These are phyloP conservation scores for Xerocomus brunneocitrinus DNA, from an alignment of 768 basidiomycete genomes.

Conservation along the genomic window DNA sequence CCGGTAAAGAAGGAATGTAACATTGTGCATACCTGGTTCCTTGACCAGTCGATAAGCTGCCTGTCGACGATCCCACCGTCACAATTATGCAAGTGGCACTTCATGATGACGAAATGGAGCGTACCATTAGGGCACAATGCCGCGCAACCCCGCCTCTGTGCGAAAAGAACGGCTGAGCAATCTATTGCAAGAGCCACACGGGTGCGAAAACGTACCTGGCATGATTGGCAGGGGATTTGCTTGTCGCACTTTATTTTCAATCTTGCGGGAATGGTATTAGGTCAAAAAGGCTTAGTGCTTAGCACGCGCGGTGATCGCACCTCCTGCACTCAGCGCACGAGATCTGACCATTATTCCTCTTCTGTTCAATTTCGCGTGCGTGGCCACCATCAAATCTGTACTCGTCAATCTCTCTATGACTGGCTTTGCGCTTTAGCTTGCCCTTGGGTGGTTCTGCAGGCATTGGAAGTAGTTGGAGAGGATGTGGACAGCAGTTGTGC, in stretches of 20 bases:
- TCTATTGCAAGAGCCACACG: not conserved
- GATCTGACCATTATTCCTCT: constrained; percentile 70
- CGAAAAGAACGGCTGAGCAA: not conserved
- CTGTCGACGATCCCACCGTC: constrained; percentile 28
- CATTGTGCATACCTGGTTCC: constrained; percentile 53
- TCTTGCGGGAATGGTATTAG: constrained; percentile 32
- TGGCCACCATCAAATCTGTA: constrained; percentile 48
- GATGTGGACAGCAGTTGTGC: constrained; percentile 3
- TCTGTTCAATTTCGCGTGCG: constrained; percentile 66
- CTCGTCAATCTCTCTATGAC: constrained; percentile 48
- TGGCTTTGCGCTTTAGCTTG: constrained; percentile 46
- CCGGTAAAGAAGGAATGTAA: not conserved
- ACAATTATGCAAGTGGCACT: not conserved
- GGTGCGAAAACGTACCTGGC: constrained; percentile 43
- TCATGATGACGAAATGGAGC: constrained; percentile 17
- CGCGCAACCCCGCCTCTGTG: constrained; percentile 61
- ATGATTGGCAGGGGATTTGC: constrained; percentile 74
- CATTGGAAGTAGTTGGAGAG: constrained; percentile 34
- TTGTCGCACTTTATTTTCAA: constrained; percentile 83
- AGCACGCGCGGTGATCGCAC: constrained; percentile 53
- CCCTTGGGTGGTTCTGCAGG: constrained; percentile 51
- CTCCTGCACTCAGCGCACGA: constrained; percentile 79
- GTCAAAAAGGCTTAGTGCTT: constrained; percentile 22
- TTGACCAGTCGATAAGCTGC: constrained; percentile 75
- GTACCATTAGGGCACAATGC: constrained; percentile 68